phyloP scores from a whole-genome alignment of 2,329 filamentous ascomycete species.

The Claviceps africana region DNA sequence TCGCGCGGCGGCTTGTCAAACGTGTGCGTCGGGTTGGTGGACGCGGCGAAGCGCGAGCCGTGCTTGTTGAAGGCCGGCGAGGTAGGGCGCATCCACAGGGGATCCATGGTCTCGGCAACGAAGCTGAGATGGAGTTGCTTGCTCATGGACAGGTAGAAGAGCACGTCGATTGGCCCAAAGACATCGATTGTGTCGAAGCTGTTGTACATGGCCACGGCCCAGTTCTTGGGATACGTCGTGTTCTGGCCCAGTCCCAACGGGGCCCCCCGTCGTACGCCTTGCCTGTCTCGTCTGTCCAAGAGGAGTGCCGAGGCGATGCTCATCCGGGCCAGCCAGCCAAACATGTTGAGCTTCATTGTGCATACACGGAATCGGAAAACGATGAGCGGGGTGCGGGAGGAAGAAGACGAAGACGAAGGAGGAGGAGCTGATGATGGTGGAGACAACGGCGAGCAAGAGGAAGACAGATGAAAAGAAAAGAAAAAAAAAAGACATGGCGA shows the following conservation, averaged over 20 bases:
- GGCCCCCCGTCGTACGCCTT: not conserved
- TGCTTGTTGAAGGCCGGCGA: constrained; percentile 1
- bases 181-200: constrained; percentile 15
- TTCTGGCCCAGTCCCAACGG: not conserved
- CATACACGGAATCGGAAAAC: not conserved
- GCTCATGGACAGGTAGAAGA: constrained; percentile 24
- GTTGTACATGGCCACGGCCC: constrained; percentile 4
- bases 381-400: not conserved
- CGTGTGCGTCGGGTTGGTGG: constrained; percentile 31
- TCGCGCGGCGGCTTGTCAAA: constrained; percentile 33
- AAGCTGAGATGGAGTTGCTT: constrained; percentile 23
- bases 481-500: too few species aligned
- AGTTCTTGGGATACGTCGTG: constrained; percentile 2
- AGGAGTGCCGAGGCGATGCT: not conserved
- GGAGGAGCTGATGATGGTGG: too few species aligned
- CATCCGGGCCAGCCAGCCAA: not conserved
- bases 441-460: too few species aligned
- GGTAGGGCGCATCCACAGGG: constrained; percentile 22
- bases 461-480: too few species aligned
- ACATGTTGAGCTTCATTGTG: constrained; percentile 1
- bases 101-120: constrained; percentile 23
- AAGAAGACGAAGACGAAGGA: not conserved
- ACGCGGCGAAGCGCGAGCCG: constrained; percentile 18
- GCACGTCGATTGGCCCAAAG: constrained; percentile 29
- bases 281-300: not conserved